Conservation (phyloP, 805 yeast species). For the Saitoella complicata region DNA sequence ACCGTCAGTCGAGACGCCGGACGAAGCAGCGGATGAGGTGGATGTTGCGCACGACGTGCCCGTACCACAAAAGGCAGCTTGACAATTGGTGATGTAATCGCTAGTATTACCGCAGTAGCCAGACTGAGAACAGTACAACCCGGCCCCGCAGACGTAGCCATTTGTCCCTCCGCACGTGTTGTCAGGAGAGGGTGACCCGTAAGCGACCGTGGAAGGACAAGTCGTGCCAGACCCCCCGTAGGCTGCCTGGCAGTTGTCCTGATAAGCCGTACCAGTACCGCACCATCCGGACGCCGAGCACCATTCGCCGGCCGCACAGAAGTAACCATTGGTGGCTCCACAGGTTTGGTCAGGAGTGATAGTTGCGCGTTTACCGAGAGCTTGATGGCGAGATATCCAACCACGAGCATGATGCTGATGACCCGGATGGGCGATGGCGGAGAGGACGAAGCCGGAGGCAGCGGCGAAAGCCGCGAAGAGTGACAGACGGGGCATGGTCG, state of each 20-base stretch:
- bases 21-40: no score
- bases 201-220: no score
- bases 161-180: slow-evolving; percentile 6
- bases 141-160: slow-evolving; percentile 3
- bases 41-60: background rate
- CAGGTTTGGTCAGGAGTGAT: slow-evolving; percentile 5
- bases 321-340: slow-evolving; percentile 4
- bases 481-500: no score
- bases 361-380: no score
- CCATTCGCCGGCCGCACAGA: slow-evolving; percentile 4
- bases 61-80: slow-evolving; percentile 3
- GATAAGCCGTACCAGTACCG: slow-evolving; percentile 4
- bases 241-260: slow-evolving; percentile 6
- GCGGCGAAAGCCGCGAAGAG: no score
- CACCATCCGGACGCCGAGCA: slow-evolving; percentile 10
- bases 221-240: slow-evolving; percentile 1
- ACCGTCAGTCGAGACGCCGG: slow-evolving; percentile 2
- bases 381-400: no score
- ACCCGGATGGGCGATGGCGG: no score
- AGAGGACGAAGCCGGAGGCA: no score
- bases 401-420: no score
- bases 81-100: slow-evolving; percentile 7
- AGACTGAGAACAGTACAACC: slow-evolving; percentile 6
- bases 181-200: slow-evolving; percentile 1
- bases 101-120: slow-evolving; percentile 7